phyloP scores from a whole-genome alignment of 2,329 filamentous ascomycete species.

The Clarireedia monteithiana region DNA sequence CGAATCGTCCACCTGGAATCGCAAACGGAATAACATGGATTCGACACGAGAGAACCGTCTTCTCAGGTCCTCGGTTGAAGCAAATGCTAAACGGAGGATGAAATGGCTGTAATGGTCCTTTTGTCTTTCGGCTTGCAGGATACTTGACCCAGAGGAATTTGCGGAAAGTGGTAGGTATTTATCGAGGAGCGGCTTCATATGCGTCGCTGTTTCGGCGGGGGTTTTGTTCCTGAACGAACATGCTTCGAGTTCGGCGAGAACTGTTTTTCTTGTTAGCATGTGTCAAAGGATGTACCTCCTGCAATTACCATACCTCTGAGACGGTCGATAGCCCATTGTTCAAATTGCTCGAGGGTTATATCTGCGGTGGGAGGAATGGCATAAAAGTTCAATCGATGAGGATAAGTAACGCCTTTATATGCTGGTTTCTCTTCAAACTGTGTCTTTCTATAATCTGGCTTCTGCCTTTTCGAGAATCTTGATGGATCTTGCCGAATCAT shows the following conservation, averaged over 20 bases:
- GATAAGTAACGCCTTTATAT: constrained; percentile 73
- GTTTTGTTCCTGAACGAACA: constrained; percentile 91
- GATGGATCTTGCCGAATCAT: constrained; percentile 30
- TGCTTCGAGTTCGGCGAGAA: constrained; percentile 82
- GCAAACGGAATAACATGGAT: constrained; percentile 77
- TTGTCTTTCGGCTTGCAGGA: constrained; percentile 66
- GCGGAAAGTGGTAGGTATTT: constrained; percentile 78
- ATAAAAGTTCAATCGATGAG: constrained; percentile 89
- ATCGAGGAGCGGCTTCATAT: constrained; percentile 80
- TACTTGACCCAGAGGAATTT: constrained; percentile 56
- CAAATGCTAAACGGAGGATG: constrained; percentile 87
- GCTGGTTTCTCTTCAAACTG: constrained; percentile 58
- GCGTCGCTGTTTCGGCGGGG: constrained; percentile 68
- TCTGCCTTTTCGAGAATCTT: constrained; percentile 59
- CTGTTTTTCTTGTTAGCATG: constrained; percentile 34
- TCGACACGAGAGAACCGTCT: constrained; percentile 81
- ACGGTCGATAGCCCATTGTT: constrained; percentile 96
- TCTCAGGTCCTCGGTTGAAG: constrained; percentile 82
- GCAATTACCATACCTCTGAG: constrained; percentile 55
- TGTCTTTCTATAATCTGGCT: constrained; percentile 71
- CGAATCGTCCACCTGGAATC: constrained; percentile 69
- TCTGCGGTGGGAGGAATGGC: constrained; percentile 79
- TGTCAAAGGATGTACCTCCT: constrained; percentile 28
- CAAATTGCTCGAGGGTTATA: constrained; percentile 93
- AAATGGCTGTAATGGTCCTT: constrained; percentile 98